A percentile compares a stretch with the other conserved stretches of the same genome.
Conservation (phyloP, 176 grass and related monocot species). For the Musa troglodytarum region DNA sequence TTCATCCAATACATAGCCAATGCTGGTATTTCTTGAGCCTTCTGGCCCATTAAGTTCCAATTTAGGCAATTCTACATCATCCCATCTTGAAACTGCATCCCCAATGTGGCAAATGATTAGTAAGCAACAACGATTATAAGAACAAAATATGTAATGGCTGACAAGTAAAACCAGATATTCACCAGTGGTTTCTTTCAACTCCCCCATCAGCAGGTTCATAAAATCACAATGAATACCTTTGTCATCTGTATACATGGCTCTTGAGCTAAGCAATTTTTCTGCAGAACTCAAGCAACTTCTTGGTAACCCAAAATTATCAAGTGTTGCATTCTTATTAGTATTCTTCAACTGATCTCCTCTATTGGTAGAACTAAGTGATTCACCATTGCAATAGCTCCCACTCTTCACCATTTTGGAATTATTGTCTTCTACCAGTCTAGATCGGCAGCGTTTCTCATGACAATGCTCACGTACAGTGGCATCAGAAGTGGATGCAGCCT, state of each 20-base stretch:
- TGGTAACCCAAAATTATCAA: neutral
- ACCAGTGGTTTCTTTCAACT: conserved; percentile 52
- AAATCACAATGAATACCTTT: conserved; percentile 22
- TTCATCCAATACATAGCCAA: conserved; percentile 68
- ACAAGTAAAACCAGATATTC: conserved; percentile 6
- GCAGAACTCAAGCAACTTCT: conserved; percentile 6
- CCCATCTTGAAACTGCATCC: conserved; percentile 50
- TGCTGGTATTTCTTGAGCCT: conserved; percentile 23
- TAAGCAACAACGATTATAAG: neutral
- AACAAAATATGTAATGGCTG: neutral
- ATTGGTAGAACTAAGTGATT: neutral
- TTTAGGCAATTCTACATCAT: conserved; percentile 31
- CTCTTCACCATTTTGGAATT: neutral
- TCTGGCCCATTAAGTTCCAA: conserved; percentile 1
- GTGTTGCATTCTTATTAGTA: neutral
- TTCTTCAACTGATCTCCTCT: conserved; percentile 9
- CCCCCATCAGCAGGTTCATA: conserved; percentile 50
- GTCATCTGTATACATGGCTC: conserved; percentile 17
- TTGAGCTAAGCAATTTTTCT: conserved; percentile 10
- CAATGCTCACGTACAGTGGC: conserved; percentile 25
- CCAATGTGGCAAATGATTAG: neutral
- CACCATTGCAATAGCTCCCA: neutral
- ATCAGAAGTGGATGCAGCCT: conserved; percentile 47
- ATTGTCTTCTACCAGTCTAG: conserved; percentile 2
- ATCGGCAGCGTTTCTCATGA: conserved; percentile 24